These are phyloP conservation scores for Phytophthora brassicae DNA, from an alignment of 352 stramenopile species.

Conservation along the genomic window DNA sequence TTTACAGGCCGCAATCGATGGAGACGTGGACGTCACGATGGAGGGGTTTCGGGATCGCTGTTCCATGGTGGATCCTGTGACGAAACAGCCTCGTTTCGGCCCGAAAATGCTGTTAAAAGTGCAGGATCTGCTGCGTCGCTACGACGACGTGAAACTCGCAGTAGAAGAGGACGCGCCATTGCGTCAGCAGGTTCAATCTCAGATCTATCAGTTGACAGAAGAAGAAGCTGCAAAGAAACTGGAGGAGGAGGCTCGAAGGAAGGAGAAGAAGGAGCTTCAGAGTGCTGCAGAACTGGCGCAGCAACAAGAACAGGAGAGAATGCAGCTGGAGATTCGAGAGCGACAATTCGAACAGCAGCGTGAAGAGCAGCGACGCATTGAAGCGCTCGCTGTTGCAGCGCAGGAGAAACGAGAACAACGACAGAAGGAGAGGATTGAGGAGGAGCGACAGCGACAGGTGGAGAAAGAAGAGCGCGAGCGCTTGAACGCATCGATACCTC, in stretches of 20 bases:
- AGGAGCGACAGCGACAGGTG: constrained; percentile 32
- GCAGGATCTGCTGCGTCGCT: constrained; percentile 48
- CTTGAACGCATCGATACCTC: constrained; percentile 37
- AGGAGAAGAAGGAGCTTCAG: constrained; percentile 13
- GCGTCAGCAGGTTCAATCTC: constrained; percentile 22
- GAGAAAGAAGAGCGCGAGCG: constrained; percentile 35
- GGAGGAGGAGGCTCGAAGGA: constrained; percentile 12
- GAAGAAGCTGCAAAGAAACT: constrained; percentile 8
- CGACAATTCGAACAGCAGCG: constrained; percentile 19
- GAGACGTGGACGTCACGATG: constrained; percentile 41
- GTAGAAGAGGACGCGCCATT: constrained; percentile 34
- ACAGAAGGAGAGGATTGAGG: constrained; percentile 33
- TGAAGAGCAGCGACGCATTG: constrained; percentile 33
- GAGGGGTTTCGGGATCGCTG: constrained; percentile 55
- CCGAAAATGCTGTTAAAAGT: constrained; percentile 79
- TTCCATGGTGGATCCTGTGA: constrained; percentile 68
- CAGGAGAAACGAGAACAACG: constrained; percentile 60
- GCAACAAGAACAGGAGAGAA: constrained; percentile 23
- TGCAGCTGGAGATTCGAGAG: constrained; percentile 17
- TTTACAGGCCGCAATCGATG: constrained; percentile 30
- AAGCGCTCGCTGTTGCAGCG: constrained; percentile 51
- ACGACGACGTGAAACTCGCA: constrained; percentile 42
- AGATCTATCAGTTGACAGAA: constrained; percentile 19
- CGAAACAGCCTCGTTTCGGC: constrained; percentile 68
- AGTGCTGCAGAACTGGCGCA: constrained; percentile 16